Evolutionary conservation across 148 eudicot genomes (phyloP).

Genomic region (Silene conica): DNA sequence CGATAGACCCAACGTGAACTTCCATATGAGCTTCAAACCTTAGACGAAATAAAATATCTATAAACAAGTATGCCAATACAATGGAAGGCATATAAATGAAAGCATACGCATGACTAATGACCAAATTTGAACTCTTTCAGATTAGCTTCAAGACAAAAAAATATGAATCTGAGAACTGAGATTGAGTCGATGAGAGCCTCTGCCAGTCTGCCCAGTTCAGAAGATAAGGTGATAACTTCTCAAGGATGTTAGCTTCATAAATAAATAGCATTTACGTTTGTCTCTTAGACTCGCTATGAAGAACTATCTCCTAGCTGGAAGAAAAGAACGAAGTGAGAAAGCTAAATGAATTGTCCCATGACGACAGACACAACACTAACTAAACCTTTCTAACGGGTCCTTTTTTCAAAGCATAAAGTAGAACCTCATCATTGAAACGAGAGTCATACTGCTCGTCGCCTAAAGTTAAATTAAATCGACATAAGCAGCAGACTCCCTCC

Average conservation of each 20-base stretch:
- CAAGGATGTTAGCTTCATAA: background rate
- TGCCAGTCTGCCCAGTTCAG: background rate
- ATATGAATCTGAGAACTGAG: background rate
- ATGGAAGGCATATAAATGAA: background rate
- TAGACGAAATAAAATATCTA: conserved; percentile 5
- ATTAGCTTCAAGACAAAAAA: background rate
- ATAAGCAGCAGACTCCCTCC: too few relatives aligned
- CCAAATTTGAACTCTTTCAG: background rate
- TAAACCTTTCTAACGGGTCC: background rate
- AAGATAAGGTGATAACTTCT: background rate
- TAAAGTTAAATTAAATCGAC: too few relatives aligned
- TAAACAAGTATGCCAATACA: background rate
- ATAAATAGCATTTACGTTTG: background rate
- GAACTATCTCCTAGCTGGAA: background rate
- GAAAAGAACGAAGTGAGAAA: background rate
- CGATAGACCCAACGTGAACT: conserved; percentile 96
- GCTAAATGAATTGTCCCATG: too few relatives aligned
- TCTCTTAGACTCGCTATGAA: background rate
- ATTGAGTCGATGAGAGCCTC: background rate
- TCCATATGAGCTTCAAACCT: conserved; percentile 99
- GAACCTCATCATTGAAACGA: background rate
- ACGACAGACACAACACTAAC: too few relatives aligned
- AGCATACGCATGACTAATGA: background rate
- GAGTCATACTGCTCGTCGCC: background rate
- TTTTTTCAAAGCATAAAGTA: background rate